phyloP scores from a whole-genome alignment of 2,329 filamentous ascomycete genomes.

The Cladophialophora carrionii region DNA sequence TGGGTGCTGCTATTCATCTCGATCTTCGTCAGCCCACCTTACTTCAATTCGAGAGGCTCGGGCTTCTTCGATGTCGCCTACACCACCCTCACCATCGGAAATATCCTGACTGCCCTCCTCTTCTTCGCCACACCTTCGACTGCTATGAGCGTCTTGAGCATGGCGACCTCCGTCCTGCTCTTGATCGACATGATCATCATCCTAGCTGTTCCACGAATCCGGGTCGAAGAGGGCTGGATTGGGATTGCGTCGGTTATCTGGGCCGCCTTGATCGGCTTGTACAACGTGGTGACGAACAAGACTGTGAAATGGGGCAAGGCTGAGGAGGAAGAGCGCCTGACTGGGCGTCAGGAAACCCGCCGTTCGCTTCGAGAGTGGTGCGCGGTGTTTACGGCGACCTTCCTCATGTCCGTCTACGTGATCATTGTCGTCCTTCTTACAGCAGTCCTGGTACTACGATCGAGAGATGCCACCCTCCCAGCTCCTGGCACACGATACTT shows the following conservation, averaged over 20 bases:
- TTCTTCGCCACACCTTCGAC: slow-evolving; percentile 88
- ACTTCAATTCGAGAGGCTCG: slow-evolving; percentile 83
- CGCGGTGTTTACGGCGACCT: slow-evolving; percentile 73
- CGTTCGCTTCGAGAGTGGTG: slow-evolving; percentile 82
- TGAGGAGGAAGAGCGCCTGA: slow-evolving; percentile 90
- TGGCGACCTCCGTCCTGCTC: slow-evolving; percentile 68
- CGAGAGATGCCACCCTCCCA: slow-evolving; percentile 73
- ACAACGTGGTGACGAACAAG: slow-evolving; percentile 76
- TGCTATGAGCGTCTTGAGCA: slow-evolving; percentile 72
- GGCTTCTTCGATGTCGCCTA: slow-evolving; percentile 89
- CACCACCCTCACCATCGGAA: slow-evolving; percentile 74
- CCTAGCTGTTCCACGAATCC: slow-evolving; percentile 70
- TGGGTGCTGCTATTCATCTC: slow-evolving; percentile 89
- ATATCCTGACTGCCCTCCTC: slow-evolving; percentile 74
- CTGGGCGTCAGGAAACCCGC: slow-evolving; percentile 82
- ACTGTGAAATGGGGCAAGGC: slow-evolving; percentile 88
- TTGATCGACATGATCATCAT: slow-evolving; percentile 79
- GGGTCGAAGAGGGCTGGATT: slow-evolving; percentile 86
- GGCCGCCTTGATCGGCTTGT: slow-evolving; percentile 77
- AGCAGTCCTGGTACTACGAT: slow-evolving; percentile 75
- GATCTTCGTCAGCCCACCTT: slow-evolving; percentile 85
- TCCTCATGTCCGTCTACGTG: slow-evolving; percentile 69
- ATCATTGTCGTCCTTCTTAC: slow-evolving; percentile 74
- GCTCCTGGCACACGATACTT: slow-evolving; percentile 75
- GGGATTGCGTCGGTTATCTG: slow-evolving; percentile 84